phyloP scores from a whole-genome alignment of 139 green algal species.

The Picochlorum sp. region DNA sequence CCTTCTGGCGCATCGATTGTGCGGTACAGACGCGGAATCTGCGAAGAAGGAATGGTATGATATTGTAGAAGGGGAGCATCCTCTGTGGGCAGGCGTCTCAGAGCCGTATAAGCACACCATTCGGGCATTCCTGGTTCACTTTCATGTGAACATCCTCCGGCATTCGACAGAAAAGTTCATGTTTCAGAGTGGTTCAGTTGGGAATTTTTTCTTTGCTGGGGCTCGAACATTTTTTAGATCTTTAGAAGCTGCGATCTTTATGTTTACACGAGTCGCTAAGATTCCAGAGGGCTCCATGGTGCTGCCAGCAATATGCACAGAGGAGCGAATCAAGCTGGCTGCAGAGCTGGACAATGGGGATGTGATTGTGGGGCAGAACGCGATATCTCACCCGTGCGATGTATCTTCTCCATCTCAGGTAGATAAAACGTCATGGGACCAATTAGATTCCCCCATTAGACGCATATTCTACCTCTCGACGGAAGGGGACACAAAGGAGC shows the following conservation, averaged over 20 bases:
- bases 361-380: constrained; percentile 87
- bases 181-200: constrained; percentile 84
- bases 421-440: constrained; percentile 48
- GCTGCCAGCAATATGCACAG: constrained; percentile 85
- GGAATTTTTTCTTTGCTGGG: constrained; percentile 94
- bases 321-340: constrained; percentile 88
- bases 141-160: constrained; percentile 80
- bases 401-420: constrained; percentile 22
- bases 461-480: constrained; percentile 93
- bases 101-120: constrained; percentile 99
- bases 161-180: constrained; percentile 75
- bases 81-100: constrained; percentile 81
- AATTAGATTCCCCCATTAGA: constrained; percentile 69
- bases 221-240: constrained; percentile 91
- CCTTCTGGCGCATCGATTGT: constrained; percentile 85
- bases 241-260: constrained; percentile 94
- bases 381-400: constrained; percentile 87
- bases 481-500: constrained; percentile 55
- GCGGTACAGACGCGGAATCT: constrained; percentile 23
- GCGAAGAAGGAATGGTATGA: constrained; percentile 76
- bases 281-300: constrained; percentile 65
- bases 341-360: constrained; percentile 85
- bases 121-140: constrained; percentile 92
- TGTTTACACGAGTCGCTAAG: constrained; percentile 76
- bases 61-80: constrained; percentile 87